Evolutionary conservation across 108 stramenopile species (phyloP), one percentile per base, ranked within the genome.

Genomic region (Conticribra guillardii): DNA sequence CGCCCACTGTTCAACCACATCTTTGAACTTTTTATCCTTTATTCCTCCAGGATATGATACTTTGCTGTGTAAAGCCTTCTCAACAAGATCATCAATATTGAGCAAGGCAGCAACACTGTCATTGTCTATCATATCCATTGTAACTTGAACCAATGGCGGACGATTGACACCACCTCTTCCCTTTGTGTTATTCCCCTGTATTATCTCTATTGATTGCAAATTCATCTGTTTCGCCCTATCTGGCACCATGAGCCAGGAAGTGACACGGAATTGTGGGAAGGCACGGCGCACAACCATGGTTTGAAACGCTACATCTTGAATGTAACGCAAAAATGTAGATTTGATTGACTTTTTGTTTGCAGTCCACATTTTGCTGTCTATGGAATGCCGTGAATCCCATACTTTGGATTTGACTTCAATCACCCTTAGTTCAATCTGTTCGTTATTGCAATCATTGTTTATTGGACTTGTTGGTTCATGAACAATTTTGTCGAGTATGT

Each of bases 261-360:
- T 64, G 14, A 84, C 59, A 1, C 48, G 27, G 34, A 59, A 72
- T 27, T 80, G 67, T 26, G 80, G 76, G 69, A 69, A 84, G 4
- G 72, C 71, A 14, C 52, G 66, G 5, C 65, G 60, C 11, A 69
- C 32, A 18, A 84, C 80, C 46, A 69, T 41, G 32, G 76, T 73
- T 54, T 84, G 84, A 54, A 84, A 84, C 16, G 84, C 84, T 32
- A 84, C 52, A 65, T 84, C 84, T 64, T 69, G 81, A 24, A 84
- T 65, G 56, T 79, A 74, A 44, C 80, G 80, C 41, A 84, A 53
- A 59, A 64, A 82, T 15, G 44, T 55, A 0, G 77, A 22, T 60
- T 73, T 78, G 45, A 84, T 59, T n/a, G 60, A 44, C 19, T 73
- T 73, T 22, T 50, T 69, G 34, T 74, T 61, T 46, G 26, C 46